phyloP scores from a whole-genome alignment of 371 early-diverging fungal species.

The Parasitella parasitica region DNA sequence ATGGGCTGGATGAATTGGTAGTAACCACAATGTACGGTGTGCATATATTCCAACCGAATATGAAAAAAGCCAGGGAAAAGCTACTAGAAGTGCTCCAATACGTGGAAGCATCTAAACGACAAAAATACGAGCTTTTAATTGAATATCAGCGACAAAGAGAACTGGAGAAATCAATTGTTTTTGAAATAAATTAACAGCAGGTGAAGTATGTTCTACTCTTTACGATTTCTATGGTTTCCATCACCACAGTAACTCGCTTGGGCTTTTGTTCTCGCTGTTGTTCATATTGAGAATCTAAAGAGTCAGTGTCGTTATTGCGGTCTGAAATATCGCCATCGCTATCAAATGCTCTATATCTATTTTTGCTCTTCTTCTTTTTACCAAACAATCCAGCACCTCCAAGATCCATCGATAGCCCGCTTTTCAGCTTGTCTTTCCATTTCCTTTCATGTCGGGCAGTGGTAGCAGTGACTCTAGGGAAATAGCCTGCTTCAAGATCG shows the following conservation, averaged over 20 bases:
- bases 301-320: neutral
- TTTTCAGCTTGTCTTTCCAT: slow-evolving; percentile 20
- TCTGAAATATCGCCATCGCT: slow-evolving; percentile 25
- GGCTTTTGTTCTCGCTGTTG: neutral
- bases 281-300: neutral
- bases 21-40: slow-evolving; percentile 74
- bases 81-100: slow-evolving; percentile 41
- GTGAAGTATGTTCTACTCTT: slow-evolving; percentile 37
- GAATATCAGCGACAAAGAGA: slow-evolving; percentile 41
- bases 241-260: slow-evolving; percentile 26
- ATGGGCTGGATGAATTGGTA: slow-evolving; percentile 71
- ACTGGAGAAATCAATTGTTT: slow-evolving; percentile 47
- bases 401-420: slow-evolving; percentile 16
- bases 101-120: slow-evolving; percentile 43
- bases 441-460: neutral
- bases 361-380: slow-evolving; percentile 6
- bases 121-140: slow-evolving; percentile 38
- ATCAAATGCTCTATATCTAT: slow-evolving; percentile 21
- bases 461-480: neutral
- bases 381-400: slow-evolving; percentile 14
- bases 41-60: slow-evolving; percentile 62
- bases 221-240: slow-evolving; percentile 32
- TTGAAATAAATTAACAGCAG: slow-evolving; percentile 36
- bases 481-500: neutral
- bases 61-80: slow-evolving; percentile 44